A percentile compares a stretch with the other conserved stretches of the same genome.
Evolutionary conservation across 2,329 filamentous ascomycete genomes (phyloP).

Genomic region (Hypoxylon sp.): DNA sequence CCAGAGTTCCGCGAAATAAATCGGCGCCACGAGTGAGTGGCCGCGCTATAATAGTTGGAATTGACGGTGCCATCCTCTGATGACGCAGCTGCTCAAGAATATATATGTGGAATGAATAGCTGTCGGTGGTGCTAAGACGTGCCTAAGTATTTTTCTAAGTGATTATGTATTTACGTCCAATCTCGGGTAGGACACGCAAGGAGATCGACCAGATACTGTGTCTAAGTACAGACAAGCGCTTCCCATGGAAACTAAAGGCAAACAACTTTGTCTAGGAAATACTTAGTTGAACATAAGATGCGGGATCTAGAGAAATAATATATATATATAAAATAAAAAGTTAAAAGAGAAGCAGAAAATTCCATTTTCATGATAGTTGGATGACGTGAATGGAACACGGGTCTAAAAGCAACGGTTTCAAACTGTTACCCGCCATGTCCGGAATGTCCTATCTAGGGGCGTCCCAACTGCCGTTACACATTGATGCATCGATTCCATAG

Average conservation of each 20-base stretch:
- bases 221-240: not conserved
- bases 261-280: slow-evolving; percentile 2
- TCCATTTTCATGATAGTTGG: not conserved
- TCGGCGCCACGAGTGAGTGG: slow-evolving; percentile 60
- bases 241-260: not conserved
- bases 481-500: slow-evolving; percentile 13
- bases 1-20: slow-evolving; percentile 60
- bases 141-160: not conserved
- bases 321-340: slow-evolving; percentile 17
- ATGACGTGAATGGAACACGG: slow-evolving; percentile 6
- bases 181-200: not conserved
- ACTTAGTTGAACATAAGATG: not conserved
- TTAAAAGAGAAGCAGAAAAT: not conserved
- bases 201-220: not conserved
- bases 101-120: not conserved
- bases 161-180: not conserved
- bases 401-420: slow-evolving; percentile 30
- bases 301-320: not conserved
- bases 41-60: slow-evolving; percentile 58
- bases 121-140: not conserved
- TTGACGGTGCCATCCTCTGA: slow-evolving; percentile 54
- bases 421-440: slow-evolving; percentile 31
- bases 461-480: slow-evolving; percentile 21
- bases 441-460: slow-evolving; percentile 7
- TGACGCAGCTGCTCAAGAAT: not conserved